Evolutionary conservation across 495 filamentous ascomycete species (phyloP).

Genomic region (Patellaria atrata): DNA sequence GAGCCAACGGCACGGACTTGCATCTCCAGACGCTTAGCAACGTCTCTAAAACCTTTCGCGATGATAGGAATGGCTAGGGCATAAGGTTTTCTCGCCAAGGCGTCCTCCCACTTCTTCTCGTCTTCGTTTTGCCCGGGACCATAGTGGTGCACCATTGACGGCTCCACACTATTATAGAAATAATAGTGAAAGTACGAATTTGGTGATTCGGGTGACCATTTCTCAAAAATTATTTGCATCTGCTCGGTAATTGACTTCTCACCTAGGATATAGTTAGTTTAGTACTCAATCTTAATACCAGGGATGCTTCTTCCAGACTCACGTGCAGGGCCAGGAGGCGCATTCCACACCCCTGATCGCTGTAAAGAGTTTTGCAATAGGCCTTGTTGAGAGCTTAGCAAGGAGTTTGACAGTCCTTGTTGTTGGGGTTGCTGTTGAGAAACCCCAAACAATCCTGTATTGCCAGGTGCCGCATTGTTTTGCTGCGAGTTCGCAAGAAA

Average conservation of each 20-base stretch:
- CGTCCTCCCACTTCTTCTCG: slow-evolving; percentile 83
- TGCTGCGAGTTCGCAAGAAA: slow-evolving; percentile 19
- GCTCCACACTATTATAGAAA: slow-evolving; percentile 82
- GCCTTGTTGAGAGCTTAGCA: no score
- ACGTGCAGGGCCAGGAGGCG: no score
- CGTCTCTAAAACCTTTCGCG: slow-evolving; percentile 49
- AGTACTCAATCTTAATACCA: no score
- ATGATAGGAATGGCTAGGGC: slow-evolving; percentile 63
- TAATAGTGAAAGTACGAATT: slow-evolving; percentile 76
- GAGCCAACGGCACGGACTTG: slow-evolving; percentile 59
- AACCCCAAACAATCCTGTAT: slow-evolving; percentile 17
- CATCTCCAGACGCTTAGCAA: slow-evolving; percentile 62
- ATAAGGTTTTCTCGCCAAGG: slow-evolving; percentile 66
- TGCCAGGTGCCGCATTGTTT: no score
- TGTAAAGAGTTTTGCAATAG: no score
- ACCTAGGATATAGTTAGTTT: slow-evolving; percentile 32
- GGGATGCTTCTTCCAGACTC: no score
- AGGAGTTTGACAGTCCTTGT: no score
- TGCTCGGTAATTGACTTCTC: slow-evolving; percentile 80
- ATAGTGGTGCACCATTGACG: slow-evolving; percentile 68
- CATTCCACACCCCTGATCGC: no score
- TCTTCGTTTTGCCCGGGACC: slow-evolving; percentile 64
- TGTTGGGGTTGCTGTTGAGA: slow-evolving; percentile 12
- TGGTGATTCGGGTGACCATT: slow-evolving; percentile 64
- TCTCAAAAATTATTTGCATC: slow-evolving; percentile 58